These are phyloP conservation scores for Hypoxylon sp. DNA, from an alignment of 2,329 filamentous ascomycete genomes.

Conservation along the genomic window DNA sequence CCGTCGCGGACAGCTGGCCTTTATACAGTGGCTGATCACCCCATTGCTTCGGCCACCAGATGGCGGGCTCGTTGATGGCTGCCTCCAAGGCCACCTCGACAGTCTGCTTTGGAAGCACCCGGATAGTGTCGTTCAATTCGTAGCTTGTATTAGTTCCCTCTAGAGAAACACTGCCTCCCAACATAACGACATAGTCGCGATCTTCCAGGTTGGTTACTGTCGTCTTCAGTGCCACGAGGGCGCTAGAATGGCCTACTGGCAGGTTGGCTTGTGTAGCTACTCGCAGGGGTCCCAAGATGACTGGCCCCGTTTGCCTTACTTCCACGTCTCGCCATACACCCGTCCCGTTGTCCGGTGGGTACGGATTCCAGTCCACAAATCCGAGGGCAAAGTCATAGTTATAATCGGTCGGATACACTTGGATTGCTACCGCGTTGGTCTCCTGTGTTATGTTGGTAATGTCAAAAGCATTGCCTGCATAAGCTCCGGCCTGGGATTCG, in stretches of 20 bases:
- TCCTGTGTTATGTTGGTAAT: slow-evolving; percentile 60
- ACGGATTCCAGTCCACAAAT: slow-evolving; percentile 73
- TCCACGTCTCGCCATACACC: slow-evolving; percentile 72
- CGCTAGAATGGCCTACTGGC: slow-evolving; percentile 47
- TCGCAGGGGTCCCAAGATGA: slow-evolving; percentile 60
- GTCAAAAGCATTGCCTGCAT: slow-evolving; percentile 67
- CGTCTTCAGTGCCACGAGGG: slow-evolving; percentile 56
- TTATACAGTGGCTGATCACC: slow-evolving; percentile 67
- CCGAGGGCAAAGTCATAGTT: slow-evolving; percentile 69
- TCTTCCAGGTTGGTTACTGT: slow-evolving; percentile 58
- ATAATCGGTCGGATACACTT: slow-evolving; percentile 70
- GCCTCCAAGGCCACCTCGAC: slow-evolving; percentile 56
- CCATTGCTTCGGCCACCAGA: slow-evolving; percentile 75
- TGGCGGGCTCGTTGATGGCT: slow-evolving; percentile 57
- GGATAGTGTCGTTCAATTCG: slow-evolving; percentile 52
- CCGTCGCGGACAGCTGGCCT: slow-evolving; percentile 49
- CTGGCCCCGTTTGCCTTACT: slow-evolving; percentile 66
- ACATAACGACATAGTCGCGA: slow-evolving; percentile 54
- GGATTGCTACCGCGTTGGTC: slow-evolving; percentile 65
- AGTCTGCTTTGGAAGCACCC: slow-evolving; percentile 54
- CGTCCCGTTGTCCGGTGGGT: slow-evolving; percentile 71
- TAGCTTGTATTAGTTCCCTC: slow-evolving; percentile 45
- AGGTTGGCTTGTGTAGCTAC: slow-evolving; percentile 59
- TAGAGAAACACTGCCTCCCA: slow-evolving; percentile 53
- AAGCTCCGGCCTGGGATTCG: slow-evolving; percentile 65